Conservation (phyloP, 2,329 filamentous ascomycete species). For the Coleophoma eucalyptorum region DNA sequence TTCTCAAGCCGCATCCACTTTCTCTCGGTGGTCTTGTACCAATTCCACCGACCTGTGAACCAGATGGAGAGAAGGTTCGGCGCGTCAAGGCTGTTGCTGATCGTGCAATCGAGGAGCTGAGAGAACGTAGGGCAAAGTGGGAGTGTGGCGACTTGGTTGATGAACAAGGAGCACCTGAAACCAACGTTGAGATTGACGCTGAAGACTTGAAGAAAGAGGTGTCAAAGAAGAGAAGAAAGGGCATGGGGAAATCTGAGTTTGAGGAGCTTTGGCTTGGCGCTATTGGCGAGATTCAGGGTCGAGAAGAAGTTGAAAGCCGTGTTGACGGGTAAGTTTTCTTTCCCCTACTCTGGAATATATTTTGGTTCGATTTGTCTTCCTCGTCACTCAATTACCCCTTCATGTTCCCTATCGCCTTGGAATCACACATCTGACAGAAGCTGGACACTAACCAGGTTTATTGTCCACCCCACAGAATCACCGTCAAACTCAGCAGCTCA, state of each 20-base stretch:
- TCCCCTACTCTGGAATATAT: conserved; percentile 7
- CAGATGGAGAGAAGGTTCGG: conserved; percentile 87
- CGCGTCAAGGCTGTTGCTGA: conserved; percentile 85
- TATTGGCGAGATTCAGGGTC: conserved; percentile 64
- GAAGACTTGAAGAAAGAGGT: conserved; percentile 75
- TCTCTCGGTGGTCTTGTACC: conserved; percentile 78
- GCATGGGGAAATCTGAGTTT: conserved; percentile 84
- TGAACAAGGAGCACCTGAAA: conserved; percentile 54
- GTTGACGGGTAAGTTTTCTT: conserved; percentile 46
- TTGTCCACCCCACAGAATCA: conserved; percentile 68
- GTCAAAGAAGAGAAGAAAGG: conserved; percentile 71
- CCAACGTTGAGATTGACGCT: conserved; percentile 60
- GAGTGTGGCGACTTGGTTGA: conserved; percentile 77
- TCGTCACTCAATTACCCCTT: conserved; percentile 4
- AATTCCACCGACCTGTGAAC: conserved; percentile 86
- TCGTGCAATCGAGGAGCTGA: conserved; percentile 79
- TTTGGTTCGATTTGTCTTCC: conserved; percentile 17
- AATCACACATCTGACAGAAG: conserved; percentile 50
- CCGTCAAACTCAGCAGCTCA: conserved; percentile 71
- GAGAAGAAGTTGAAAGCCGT: conserved; percentile 56
- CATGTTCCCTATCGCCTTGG: conserved; percentile 21
- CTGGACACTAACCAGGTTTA: conserved; percentile 80
- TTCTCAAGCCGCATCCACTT: conserved; percentile 80
- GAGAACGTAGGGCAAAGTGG: conserved; percentile 80
- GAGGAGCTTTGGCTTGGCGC: conserved; percentile 80